phyloP scores from a whole-genome alignment of 805 yeast species.

The Candida piceae region DNA sequence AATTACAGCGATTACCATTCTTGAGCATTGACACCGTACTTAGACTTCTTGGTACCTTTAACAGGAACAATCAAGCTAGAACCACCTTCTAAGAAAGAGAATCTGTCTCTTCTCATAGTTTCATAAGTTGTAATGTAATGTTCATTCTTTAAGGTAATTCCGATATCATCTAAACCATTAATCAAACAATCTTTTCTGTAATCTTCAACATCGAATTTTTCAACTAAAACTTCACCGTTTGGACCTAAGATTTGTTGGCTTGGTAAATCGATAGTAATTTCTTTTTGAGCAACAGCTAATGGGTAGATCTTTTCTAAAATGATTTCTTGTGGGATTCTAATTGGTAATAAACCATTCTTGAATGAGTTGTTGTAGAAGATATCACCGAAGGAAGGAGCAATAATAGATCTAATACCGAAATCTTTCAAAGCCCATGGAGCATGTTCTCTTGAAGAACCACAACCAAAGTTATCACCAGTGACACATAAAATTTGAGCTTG shows the following conservation, averaged over 20 bases:
- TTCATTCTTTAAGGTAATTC: constrained; percentile 89
- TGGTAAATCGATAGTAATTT: constrained; percentile 78
- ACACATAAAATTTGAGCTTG: constrained; percentile 79
- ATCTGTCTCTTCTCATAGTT: constrained; percentile 66
- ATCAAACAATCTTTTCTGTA: constrained; percentile 94
- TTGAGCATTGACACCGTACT: constrained; percentile 62
- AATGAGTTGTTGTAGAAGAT: constrained; percentile 96
- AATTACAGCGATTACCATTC: no score
- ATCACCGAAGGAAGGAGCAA: constrained; percentile 98
- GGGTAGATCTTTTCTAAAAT: constrained; percentile 74
- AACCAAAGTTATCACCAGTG: constrained; percentile 96
- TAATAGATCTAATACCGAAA: constrained; percentile 91
- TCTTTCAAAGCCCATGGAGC: constrained; percentile 99
- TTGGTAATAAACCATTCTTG: constrained; percentile 92
- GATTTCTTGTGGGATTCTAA: constrained; percentile 76
- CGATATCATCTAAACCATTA: constrained; percentile 96
- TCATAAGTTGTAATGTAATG: constrained; percentile 70
- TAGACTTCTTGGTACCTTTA: constrained; percentile 62
- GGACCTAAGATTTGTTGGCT: constrained; percentile 71
- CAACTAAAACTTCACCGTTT: constrained; percentile 70
- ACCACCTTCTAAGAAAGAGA: constrained; percentile 92
- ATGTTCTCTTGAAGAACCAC: constrained; percentile 99
- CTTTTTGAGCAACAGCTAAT: constrained; percentile 66
- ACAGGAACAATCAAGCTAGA: constrained; percentile 60
- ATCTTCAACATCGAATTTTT: constrained; percentile 78